A percentile compares a stretch with the other conserved stretches of the same genome.
Evolutionary conservation across 2,329 filamentous ascomycete species (phyloP).

Genomic region (Cladophialophora exuberans): DNA sequence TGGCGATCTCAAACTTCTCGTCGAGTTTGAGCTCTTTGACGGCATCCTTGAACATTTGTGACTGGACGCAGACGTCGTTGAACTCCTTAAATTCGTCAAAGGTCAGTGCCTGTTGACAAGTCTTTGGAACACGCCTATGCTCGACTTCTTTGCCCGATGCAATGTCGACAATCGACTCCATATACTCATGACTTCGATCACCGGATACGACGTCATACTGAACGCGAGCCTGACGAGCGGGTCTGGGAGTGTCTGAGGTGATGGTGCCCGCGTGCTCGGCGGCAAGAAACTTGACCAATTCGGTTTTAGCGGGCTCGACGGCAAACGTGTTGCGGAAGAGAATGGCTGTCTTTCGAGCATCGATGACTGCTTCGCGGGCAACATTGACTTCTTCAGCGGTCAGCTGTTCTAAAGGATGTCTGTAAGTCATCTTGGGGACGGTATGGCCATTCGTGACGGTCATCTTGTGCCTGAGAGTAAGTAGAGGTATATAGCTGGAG

Average conservation of each 20-base stretch:
- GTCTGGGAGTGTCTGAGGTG: conserved; percentile 47
- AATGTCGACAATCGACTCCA: conserved; percentile 58
- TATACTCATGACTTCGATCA: conserved; percentile 58
- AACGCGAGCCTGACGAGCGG: conserved; percentile 55
- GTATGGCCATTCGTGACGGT: conserved; percentile 12
- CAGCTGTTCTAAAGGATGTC: conserved; percentile 61
- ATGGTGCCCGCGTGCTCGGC: conserved; percentile 51
- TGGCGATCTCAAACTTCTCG: conserved; percentile 58
- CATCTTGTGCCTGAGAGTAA: background rate
- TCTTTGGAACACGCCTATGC: conserved; percentile 50
- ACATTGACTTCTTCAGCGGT: conserved; percentile 58
- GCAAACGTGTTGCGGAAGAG: conserved; percentile 56
- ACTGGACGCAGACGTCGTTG: conserved; percentile 54
- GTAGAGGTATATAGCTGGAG: background rate
- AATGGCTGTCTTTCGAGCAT: conserved; percentile 40
- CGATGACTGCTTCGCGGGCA: conserved; percentile 54
- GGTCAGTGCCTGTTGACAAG: conserved; percentile 54
- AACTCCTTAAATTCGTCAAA: conserved; percentile 53
- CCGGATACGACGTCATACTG: conserved; percentile 60
- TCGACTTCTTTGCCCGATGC: conserved; percentile 45
- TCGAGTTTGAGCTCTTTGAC: conserved; percentile 57
- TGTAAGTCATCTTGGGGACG: conserved; percentile 20
- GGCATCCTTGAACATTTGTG: conserved; percentile 56
- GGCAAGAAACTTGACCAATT: conserved; percentile 52
- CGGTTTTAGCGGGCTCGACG: conserved; percentile 53